Evolutionary conservation across 495 filamentous ascomycete species (phyloP).

Genomic region (Aspergillus nanangensis): DNA sequence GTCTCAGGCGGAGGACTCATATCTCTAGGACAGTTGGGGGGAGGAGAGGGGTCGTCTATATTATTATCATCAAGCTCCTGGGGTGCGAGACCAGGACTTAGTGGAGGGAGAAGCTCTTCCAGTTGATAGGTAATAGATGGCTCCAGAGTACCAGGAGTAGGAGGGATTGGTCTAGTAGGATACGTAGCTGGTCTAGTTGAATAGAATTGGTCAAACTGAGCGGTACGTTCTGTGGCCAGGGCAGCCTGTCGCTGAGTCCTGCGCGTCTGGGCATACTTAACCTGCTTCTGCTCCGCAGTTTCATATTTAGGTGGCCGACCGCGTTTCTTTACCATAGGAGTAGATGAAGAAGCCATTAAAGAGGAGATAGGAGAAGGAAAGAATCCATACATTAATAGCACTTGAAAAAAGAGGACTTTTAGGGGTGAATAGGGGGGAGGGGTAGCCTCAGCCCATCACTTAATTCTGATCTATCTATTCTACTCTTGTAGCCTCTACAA

Average conservation of each 20-base stretch:
- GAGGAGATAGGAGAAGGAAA: background rate
- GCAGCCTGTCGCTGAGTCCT: background rate
- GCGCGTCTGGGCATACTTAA: background rate
- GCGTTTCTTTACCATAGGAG: too few species aligned
- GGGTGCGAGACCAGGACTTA: background rate
- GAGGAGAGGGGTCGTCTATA: background rate
- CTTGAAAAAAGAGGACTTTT: background rate
- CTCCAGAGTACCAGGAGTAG: background rate
- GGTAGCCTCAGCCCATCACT: too few species aligned
- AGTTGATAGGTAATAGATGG: background rate
- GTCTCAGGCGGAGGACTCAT: background rate
- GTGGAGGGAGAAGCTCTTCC: background rate
- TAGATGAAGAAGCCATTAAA: background rate
- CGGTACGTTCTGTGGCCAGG: background rate
- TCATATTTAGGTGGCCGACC: background rate
- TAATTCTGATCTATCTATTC: background rate
- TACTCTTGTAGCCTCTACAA: background rate
- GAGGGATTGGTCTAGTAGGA: background rate
- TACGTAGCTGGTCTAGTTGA: background rate
- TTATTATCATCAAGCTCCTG: background rate
- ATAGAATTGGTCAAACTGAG: background rate
- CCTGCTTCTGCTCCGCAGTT: background rate
- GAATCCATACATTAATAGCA: too few species aligned
- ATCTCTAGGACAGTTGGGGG: background rate
- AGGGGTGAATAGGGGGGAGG: too few species aligned